These are phyloP conservation scores for Celoporthe dispersa DNA, from an alignment of 2,329 filamentous ascomycete species.

Conservation along the genomic window DNA sequence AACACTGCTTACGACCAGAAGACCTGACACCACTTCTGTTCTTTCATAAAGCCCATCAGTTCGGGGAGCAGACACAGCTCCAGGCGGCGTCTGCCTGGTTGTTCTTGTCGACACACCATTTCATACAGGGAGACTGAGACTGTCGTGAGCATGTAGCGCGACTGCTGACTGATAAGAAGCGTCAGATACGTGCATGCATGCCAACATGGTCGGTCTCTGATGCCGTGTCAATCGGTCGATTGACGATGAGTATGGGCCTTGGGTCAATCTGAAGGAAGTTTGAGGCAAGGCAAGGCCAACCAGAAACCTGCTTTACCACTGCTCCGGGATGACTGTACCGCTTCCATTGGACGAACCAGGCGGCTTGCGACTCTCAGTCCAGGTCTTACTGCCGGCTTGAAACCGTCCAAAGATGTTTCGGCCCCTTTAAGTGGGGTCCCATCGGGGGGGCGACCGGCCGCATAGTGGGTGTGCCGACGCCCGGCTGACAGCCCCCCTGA, in stretches of 20 bases:
- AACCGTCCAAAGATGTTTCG: not conserved
- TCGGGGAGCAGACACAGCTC: not conserved
- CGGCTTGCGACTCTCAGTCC: not conserved
- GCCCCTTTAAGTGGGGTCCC: not conserved
- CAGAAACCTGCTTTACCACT: not conserved
- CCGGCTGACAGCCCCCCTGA: slow-evolving; percentile 1
- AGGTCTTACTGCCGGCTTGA: slow-evolving; percentile 8
- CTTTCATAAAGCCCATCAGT: no score
- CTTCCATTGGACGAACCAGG: not conserved
- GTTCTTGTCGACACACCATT: not conserved
- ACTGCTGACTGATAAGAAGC: not conserved
- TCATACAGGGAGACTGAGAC: not conserved
- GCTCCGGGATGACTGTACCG: not conserved
- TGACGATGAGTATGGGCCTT: not conserved
- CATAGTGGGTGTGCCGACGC: not conserved
- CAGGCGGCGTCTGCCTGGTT: not conserved
- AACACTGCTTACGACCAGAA: no score
- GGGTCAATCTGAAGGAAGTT: not conserved
- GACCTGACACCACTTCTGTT: not conserved
- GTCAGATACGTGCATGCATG: not conserved
- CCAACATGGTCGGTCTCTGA: not conserved
- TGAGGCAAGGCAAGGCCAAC: not conserved
- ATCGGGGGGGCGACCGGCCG: not conserved
- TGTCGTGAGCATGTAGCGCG: not conserved
- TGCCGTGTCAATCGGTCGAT: not conserved